These are phyloP conservation scores for Xylariaceae sp. DNA, from an alignment of 2,329 filamentous ascomycete species.

Conservation along the genomic window DNA sequence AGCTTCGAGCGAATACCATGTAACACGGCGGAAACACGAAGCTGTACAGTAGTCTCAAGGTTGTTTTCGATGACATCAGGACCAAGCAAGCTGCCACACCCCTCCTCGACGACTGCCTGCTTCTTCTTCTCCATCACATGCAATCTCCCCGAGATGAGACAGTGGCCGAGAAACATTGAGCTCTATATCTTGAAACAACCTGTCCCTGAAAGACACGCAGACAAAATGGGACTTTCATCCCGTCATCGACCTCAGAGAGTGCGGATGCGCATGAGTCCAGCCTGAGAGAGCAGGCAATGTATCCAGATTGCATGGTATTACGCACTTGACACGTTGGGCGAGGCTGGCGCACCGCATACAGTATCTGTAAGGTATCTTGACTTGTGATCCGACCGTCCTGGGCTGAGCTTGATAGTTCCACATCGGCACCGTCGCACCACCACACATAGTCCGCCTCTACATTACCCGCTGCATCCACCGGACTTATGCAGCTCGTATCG, in stretches of 20 bases:
- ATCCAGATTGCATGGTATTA: neutral
- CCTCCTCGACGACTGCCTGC: neutral
- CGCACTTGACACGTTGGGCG: conserved; percentile 3
- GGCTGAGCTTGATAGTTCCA: conserved; percentile 4
- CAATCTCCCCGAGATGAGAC: conserved; percentile 4
- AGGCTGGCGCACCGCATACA: conserved; percentile 4
- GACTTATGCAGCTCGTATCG: conserved; percentile 12
- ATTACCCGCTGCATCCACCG: conserved; percentile 6
- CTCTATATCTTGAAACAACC: conserved; percentile 3
- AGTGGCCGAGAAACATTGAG: conserved; percentile 1
- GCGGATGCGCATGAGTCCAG: too few species aligned
- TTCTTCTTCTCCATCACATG: conserved; percentile 8
- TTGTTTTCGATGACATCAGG: conserved; percentile 9
- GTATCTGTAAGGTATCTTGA: neutral
- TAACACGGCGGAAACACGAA: neutral
- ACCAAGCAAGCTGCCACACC: conserved; percentile 1
- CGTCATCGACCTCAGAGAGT: too few species aligned
- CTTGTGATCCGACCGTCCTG: conserved; percentile 1
- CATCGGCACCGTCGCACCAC: neutral
- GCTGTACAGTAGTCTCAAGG: neutral
- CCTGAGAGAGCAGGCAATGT: neutral
- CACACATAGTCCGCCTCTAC: neutral
- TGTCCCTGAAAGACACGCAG: neutral
- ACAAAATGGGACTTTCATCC: neutral
- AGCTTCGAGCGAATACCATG: conserved; percentile 5